A percentile compares a stretch with the other conserved stretches of the same genome.
Conservation (phyloP, 495 filamentous ascomycete species). For the Chaetomium cochliodes region DNA sequence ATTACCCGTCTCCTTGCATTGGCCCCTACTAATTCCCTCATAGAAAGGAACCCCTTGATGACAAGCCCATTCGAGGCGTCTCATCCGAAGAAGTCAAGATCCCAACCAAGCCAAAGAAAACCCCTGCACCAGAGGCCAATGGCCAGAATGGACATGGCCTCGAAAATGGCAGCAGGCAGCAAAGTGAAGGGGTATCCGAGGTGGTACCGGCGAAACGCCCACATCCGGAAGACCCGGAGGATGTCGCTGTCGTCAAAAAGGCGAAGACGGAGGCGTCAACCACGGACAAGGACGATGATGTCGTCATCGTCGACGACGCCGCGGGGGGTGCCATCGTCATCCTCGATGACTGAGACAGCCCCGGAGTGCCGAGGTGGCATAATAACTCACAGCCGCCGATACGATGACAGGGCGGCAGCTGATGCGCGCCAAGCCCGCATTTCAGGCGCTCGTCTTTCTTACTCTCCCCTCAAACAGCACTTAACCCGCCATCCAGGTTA, state of each 20-base stretch:
- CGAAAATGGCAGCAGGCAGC: constrained; percentile 32
- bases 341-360: constrained; percentile 58
- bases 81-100: constrained; percentile 40
- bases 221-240: constrained; percentile 35
- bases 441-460: no score
- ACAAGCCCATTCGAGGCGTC: constrained; percentile 43
- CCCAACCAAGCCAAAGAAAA: constrained; percentile 47
- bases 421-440: neutral
- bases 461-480: constrained; percentile 30
- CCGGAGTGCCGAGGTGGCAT: neutral
- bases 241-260: constrained; percentile 41
- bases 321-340: constrained; percentile 67
- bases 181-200: constrained; percentile 24
- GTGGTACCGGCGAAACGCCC: constrained; percentile 40
- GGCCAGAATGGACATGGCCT: constrained; percentile 33
- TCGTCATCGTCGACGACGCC: constrained; percentile 56
- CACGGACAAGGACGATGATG: constrained; percentile 47
- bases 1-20: neutral
- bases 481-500: constrained; percentile 82
- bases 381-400: neutral
- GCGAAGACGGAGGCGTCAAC: constrained; percentile 36
- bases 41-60: constrained; percentile 38
- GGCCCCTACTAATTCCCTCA: constrained; percentile 11
- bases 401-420: constrained; percentile 7
- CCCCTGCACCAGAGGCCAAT: constrained; percentile 35